These are phyloP conservation scores for Backusella circina DNA, from an alignment of 192 early-diverging fungal species.

Conservation along the genomic window DNA sequence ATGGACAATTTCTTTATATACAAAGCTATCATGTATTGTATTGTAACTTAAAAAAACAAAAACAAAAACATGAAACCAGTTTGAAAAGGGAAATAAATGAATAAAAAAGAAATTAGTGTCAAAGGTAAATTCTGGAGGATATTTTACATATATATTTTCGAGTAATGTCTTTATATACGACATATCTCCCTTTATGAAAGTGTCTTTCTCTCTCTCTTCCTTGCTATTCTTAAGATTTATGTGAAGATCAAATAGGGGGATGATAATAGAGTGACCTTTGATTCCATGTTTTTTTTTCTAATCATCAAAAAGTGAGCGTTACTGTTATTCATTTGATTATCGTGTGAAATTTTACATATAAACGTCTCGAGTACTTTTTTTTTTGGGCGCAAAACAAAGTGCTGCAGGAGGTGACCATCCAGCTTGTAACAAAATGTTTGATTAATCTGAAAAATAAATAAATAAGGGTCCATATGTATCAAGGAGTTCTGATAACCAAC, in stretches of 20 bases:
- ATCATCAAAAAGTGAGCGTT: not conserved
- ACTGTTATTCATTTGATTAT: not conserved
- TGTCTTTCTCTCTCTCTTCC: not conserved
- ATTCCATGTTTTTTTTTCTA: not conserved
- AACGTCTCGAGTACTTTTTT: not conserved
- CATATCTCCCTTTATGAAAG: not conserved
- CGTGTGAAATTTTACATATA: not conserved
- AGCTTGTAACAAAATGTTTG: not conserved
- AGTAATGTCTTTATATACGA: not conserved
- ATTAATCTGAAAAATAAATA: conserved; percentile 5
- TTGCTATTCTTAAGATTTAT: not conserved
- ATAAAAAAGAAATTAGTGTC: not conserved
- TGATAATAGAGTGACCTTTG: not conserved
- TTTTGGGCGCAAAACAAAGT: not conserved
- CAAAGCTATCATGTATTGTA: not conserved
- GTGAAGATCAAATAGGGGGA: not conserved
- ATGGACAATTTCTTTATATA: not conserved
- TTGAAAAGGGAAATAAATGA: not conserved
- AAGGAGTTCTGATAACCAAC: not conserved
- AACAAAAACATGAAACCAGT: not conserved
- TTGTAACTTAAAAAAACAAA: not conserved
- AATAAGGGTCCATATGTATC: not conserved
- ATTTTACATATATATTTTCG: not conserved
- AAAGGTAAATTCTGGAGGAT: not conserved
- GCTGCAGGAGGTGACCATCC: not conserved